phyloP scores from a whole-genome alignment of 495 filamentous ascomycete genomes.

The Trichocladium uniseriatum region DNA sequence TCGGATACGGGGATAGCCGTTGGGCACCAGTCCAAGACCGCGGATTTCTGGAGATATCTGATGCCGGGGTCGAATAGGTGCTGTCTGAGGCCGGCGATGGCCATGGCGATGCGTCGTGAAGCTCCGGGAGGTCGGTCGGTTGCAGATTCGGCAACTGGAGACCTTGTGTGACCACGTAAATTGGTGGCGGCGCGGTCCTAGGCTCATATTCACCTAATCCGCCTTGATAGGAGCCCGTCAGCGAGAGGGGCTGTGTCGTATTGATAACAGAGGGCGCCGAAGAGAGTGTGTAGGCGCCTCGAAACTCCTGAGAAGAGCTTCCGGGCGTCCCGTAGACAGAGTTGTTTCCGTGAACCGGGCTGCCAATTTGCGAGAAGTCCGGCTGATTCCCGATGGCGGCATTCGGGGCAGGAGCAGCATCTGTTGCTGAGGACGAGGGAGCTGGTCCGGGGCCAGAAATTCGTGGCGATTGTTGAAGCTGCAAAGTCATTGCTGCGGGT shows the following conservation, averaged over 20 bases:
- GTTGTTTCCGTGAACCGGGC: background rate
- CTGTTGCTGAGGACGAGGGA: background rate
- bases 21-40: constrained; percentile 4
- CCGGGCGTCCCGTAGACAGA: constrained; percentile 1
- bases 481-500: constrained; percentile 8
- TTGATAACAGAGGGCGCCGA: constrained; percentile 13
- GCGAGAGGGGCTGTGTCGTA: constrained; percentile 5
- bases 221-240: background rate
- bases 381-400: constrained; percentile 4
- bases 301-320: constrained; percentile 3
- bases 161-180: constrained; percentile 17
- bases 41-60: constrained; percentile 24
- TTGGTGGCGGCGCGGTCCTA: constrained; percentile 11
- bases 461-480: constrained; percentile 2
- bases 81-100: constrained; percentile 42
- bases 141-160: constrained; percentile 10
- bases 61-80: constrained; percentile 38
- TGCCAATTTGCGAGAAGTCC: constrained; percentile 8
- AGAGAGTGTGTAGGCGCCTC: constrained; percentile 7
- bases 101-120: constrained; percentile 37
- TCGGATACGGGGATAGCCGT: constrained; percentile 20
- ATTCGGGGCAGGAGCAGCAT: constrained; percentile 7
- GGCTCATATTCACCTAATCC: constrained; percentile 10
- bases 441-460: background rate
- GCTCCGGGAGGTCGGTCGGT: constrained; percentile 17